Evolutionary conservation across 257 asterid species (phyloP), one percentile per base, ranked within the genome.

Genomic region (Handroanthus guayacan): DNA sequence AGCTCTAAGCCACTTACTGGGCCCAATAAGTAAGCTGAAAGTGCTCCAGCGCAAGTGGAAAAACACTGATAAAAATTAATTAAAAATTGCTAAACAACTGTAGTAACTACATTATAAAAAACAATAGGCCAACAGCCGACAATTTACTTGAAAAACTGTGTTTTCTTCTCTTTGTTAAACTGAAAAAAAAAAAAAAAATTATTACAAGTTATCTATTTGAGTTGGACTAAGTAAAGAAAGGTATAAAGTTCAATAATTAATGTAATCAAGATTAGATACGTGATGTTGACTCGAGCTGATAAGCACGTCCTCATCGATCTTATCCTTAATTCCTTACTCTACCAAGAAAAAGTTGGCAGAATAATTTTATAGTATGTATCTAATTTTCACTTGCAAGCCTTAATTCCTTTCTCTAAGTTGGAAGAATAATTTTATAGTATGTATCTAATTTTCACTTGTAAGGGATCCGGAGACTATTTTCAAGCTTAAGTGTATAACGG

Each of bases 211-310:
- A 71, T 47, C 44, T 68, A 6, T 2, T 2, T 14, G 13, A 78
- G 20, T 69, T 74, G 68, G 76, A 76, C 68, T 62, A 38, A 78
- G 65, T 61, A 72, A 77, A 45, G 2, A 57, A 47, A 37, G 18
- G 38, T 73, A 25, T 25, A 25, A 25, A 25, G 31, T 25, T 25
- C 31, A 25, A 25, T 25, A 25, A 25, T 62, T 62, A 17, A 62
- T 67, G 41, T 34, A 44, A 74, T 52, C 68, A 67, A 43, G 48
- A 72, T 71, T 72, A 69, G 82, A 48, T 47, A 38, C 2, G 14
- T 45, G 83, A 78, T 66, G 74, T 71, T 78, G 84, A 72, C 51
- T 57, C 60, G 56, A 75, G 52, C 51, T 41, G 75, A 76, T 76
- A 7, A 68, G 44, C 69, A 51, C 67, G 62, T 18, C 38, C 62